Evolutionary conservation across 345 rosid genomes (phyloP).

Genomic region (Abelmoschus esculentus): DNA sequence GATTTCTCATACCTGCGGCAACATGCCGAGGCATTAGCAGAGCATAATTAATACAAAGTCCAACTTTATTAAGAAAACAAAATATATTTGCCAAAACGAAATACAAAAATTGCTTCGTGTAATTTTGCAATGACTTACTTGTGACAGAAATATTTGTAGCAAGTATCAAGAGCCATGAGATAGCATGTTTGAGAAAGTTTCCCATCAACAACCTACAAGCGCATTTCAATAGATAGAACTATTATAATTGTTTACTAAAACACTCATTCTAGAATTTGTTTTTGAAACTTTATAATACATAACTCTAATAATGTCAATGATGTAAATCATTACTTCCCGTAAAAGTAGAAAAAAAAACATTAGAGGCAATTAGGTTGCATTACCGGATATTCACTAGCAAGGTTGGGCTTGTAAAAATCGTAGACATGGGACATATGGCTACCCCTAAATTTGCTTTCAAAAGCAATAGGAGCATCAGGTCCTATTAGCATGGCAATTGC

Average conservation of each 20-base stretch:
- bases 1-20: slow-evolving; percentile 69
- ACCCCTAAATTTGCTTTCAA: slow-evolving; percentile 91
- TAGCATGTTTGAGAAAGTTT: slow-evolving; percentile 99
- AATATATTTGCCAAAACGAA: background rate
- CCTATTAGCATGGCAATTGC: slow-evolving; percentile 91
- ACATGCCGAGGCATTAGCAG: slow-evolving; percentile 6
- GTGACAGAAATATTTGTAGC: slow-evolving; percentile 73
- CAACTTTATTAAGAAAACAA: background rate
- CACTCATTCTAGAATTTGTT: background rate
- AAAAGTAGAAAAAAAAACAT: background rate
- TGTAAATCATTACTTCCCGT: background rate
- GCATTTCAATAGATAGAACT: background rate
- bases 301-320: background rate
- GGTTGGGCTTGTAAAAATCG: slow-evolving; percentile 98
- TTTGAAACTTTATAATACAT: background rate
- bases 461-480: slow-evolving; percentile 87
- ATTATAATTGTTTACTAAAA: slow-evolving; percentile 2
- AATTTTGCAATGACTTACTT: slow-evolving; percentile 43
- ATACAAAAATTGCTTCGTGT: background rate
- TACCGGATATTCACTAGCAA: slow-evolving; percentile 99
- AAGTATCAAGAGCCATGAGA: slow-evolving; percentile 92
- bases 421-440: slow-evolving; percentile 97
- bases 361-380: slow-evolving; percentile 4
- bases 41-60: slow-evolving; percentile 7
- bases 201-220: slow-evolving; percentile 91